Percentiles rank a stretch among this genome's conserved stretches.
Conservation (phyloP, 805 yeast genomes). For the Maudiozyma pseudohumilis region DNA sequence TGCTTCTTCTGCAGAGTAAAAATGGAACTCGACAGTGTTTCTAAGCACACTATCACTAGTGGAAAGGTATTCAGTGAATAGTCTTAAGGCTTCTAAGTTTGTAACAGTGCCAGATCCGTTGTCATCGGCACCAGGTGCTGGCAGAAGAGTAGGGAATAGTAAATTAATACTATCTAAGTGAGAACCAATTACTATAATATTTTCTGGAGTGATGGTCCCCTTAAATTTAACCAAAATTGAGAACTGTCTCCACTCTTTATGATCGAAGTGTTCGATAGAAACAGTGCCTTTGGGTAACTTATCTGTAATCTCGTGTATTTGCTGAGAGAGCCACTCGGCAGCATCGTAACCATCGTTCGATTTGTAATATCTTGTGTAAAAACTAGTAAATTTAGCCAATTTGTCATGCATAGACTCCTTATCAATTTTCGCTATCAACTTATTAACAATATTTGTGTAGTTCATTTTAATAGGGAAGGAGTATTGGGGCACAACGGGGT, state of each 20-base stretch:
- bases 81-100: slow-evolving; percentile 61
- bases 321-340: slow-evolving; percentile 56
- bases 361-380: slow-evolving; percentile 69
- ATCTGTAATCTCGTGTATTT: slow-evolving; percentile 29
- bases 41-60: slow-evolving; percentile 37
- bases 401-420: slow-evolving; percentile 39
- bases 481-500: slow-evolving; percentile 24
- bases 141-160: slow-evolving; percentile 52
- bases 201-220: slow-evolving; percentile 35
- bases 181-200: slow-evolving; percentile 67
- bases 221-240: slow-evolving; percentile 59
- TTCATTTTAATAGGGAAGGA: slow-evolving; percentile 43
- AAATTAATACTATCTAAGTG: slow-evolving; percentile 82
- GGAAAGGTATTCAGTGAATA: slow-evolving; percentile 34
- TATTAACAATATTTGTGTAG: slow-evolving; percentile 32
- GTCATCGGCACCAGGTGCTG: slow-evolving; percentile 94
- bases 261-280: slow-evolving; percentile 43
- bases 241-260: slow-evolving; percentile 66
- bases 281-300: slow-evolving; percentile 30
- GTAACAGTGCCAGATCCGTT: slow-evolving; percentile 85
- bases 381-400: slow-evolving; percentile 55
- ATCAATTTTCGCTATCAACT: slow-evolving; percentile 37
- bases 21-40: slow-evolving; percentile 84
- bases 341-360: slow-evolving; percentile 60
- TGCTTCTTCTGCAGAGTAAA: slow-evolving; percentile 92